phyloP scores from a whole-genome alignment of 192 early-diverging fungal species.

The Backusella westeae region DNA sequence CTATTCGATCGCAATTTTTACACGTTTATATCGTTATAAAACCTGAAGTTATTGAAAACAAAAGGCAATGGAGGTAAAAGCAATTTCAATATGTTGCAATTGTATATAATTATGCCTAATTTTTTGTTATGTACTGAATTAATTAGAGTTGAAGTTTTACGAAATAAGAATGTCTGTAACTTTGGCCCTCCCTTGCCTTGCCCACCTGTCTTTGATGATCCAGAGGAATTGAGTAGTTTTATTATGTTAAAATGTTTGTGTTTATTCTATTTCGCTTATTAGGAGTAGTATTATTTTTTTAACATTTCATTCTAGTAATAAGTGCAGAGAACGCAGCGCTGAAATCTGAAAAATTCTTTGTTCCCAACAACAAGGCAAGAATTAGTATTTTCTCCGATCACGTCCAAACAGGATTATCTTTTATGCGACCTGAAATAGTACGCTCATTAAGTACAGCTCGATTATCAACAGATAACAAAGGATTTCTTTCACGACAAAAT shows the following conservation, averaged over 20 bases:
- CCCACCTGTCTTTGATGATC: slow-evolving; percentile 43
- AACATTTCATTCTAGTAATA: slow-evolving; percentile 38
- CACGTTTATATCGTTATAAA: slow-evolving; percentile 52
- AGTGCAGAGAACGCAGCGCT: slow-evolving; percentile 52
- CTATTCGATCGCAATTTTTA: slow-evolving; percentile 54
- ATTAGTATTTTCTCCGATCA: slow-evolving; percentile 31
- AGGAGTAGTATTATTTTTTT: background rate
- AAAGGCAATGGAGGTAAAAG: slow-evolving; percentile 35
- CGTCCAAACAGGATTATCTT: background rate
- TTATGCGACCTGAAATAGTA: background rate
- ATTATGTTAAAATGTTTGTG: slow-evolving; percentile 33
- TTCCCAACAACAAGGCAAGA: slow-evolving; percentile 45
- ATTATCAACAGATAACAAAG: background rate
- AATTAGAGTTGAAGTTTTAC: slow-evolving; percentile 34
- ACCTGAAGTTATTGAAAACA: slow-evolving; percentile 17
- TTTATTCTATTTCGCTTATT: background rate
- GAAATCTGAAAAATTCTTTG: slow-evolving; percentile 49
- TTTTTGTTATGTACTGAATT: background rate
- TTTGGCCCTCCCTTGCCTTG: slow-evolving; percentile 52
- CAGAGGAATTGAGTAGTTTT: slow-evolving; percentile 38
- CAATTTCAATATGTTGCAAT: background rate
- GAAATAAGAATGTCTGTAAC: slow-evolving; percentile 45
- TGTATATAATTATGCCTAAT: background rate
- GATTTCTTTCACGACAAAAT: background rate
- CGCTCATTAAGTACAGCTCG: slow-evolving; percentile 7